Percentiles rank a stretch among this genome's conserved stretches.
These are phyloP conservation scores for Acer yangbiense DNA, from an alignment of 345 rosid species.

Conservation along the genomic window DNA sequence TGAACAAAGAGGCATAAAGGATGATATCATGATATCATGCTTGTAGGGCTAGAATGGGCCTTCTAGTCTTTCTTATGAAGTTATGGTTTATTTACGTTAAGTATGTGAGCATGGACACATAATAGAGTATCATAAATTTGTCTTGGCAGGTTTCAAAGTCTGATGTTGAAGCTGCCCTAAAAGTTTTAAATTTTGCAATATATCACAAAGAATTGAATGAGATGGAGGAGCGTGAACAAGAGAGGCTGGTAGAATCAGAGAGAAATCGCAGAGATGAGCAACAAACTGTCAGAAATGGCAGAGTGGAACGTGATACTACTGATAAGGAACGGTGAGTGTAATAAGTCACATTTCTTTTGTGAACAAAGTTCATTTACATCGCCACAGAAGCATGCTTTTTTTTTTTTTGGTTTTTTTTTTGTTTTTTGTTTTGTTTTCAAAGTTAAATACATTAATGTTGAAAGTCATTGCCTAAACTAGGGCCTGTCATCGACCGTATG, in stretches of 20 bases:
- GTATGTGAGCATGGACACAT: background rate
- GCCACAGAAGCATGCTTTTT: background rate
- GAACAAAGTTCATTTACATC: background rate
- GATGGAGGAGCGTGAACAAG: constrained; percentile 95
- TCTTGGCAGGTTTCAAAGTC: constrained; percentile 61
- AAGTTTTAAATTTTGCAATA: constrained; percentile 90
- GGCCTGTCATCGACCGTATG: background rate
- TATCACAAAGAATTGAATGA: constrained; percentile 94
- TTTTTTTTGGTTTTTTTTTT: too few relatives aligned
- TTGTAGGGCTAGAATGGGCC: background rate
- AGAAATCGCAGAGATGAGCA: constrained; percentile 49
- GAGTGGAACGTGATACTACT: constrained; percentile 26
- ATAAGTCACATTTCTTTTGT: background rate
- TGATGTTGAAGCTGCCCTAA: constrained; percentile 92
- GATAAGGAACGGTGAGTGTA: constrained; percentile 53
- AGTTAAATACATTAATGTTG: background rate
- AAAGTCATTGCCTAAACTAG: background rate
- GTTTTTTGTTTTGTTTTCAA: background rate
- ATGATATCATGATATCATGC: background rate
- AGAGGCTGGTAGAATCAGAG: constrained; percentile 66
- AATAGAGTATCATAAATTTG: constrained; percentile 16
- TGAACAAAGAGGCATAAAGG: background rate
- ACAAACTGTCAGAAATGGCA: constrained; percentile 28
- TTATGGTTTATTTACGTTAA: constrained; percentile 1
- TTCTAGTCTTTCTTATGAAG: background rate